These are phyloP conservation scores for Angomonas ambiguus DNA, from an alignment of 208 protist genomes.

Conservation along the genomic window DNA sequence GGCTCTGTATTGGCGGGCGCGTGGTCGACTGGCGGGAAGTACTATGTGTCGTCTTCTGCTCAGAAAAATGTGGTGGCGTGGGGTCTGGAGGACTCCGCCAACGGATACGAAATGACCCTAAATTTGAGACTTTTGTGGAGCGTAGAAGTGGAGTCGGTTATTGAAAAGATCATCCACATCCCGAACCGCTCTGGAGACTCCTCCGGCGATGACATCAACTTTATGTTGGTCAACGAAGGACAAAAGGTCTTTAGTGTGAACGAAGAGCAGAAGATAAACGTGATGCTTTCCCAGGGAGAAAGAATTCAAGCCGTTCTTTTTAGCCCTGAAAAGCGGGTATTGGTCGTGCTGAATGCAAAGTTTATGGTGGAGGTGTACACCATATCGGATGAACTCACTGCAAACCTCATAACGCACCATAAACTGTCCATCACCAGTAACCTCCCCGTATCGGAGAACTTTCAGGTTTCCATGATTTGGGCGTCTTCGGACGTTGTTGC, in stretches of 20 bases:
- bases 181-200: constrained; percentile 7
- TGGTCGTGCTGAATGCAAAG: constrained; percentile 61
- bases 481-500: constrained; percentile 59
- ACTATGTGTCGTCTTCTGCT: constrained; percentile 54
- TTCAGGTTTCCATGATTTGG: constrained; percentile 71
- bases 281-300: constrained; percentile 48
- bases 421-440: constrained; percentile 55
- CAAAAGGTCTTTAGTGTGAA: constrained; percentile 37
- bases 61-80: constrained; percentile 62
- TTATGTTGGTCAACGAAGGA: constrained; percentile 53
- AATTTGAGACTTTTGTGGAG: constrained; percentile 55
- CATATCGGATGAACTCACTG: constrained; percentile 42
- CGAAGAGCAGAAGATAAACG: constrained; percentile 64
- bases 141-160: constrained; percentile 35
- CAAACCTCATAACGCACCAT: constrained; percentile 41
- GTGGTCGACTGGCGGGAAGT: constrained; percentile 59
- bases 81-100: constrained; percentile 24
- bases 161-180: constrained; percentile 47
- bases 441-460: constrained; percentile 23
- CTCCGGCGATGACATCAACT: constrained; percentile 50
- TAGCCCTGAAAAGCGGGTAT: constrained; percentile 42
- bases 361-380: constrained; percentile 64
- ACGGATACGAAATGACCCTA: constrained; percentile 23
- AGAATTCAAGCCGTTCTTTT: constrained; percentile 56
- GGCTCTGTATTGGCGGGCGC: constrained; percentile 34